Evolutionary conservation across 2,329 filamentous ascomycete genomes (phyloP), one percentile per base, ranked within the genome.

Genomic region (Calonectria pseudoturangicola): DNA sequence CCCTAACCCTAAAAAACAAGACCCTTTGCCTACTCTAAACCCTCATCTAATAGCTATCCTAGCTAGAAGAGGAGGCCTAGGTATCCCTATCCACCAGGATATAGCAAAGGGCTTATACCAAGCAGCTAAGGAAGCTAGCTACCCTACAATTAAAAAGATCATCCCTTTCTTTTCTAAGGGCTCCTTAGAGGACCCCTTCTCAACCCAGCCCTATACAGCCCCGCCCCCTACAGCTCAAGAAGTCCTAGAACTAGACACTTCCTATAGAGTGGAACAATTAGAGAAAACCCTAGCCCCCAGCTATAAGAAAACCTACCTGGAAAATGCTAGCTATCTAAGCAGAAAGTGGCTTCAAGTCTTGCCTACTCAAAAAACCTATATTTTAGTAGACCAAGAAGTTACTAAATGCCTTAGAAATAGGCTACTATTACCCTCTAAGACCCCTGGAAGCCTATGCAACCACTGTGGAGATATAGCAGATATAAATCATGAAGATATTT

Each of bases 401-500:
- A 51, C 13, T 51, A 12, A 51, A 51, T 51, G 25, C 48, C 48
- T 51, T 30, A 51, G 25, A 51, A 51, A 51, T 18, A 51, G 25
- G 48, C 48, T 51, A 30, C 25, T 51, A 30, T 51, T 51, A 30
- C 25, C 25, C 8, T 7, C 25, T 51, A 51, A 51, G 48, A 30
- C 25, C 25, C 2, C 8, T 30, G 7, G 15, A 51, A 51, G 48
- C 48, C 13, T 30, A 1, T 51, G 7, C 16, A 51, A 51, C 13
- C 25, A 51, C 4, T 51, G 10, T 18, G 5, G 48, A 13, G 25
- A 51, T 28, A 51, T 3, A 51, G 16, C 13, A 51, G 13, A 51
- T 51, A 51, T 30, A 51, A 51, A 51, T 10, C 25, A 51, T 30
- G 18, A 51, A 51, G 48, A 51, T 51, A 51, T 51, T 10, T 51